These are phyloP conservation scores for Astraeus odoratus DNA, from an alignment of 768 basidiomycete species.

Conservation along the genomic window DNA sequence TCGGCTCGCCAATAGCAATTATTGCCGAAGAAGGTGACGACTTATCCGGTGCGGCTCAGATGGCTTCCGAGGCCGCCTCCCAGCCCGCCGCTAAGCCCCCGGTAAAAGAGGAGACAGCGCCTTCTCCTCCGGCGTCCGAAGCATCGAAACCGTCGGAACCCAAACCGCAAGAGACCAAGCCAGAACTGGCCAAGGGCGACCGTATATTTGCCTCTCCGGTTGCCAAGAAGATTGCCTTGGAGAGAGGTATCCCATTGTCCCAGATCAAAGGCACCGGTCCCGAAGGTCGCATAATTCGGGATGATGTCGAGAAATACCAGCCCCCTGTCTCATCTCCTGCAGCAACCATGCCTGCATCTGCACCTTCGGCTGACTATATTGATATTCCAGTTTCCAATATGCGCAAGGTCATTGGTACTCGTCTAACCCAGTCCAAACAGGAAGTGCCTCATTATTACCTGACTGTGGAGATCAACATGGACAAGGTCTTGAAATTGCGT, in stretches of 20 bases:
- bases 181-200: slow-evolving; percentile 58
- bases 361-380: slow-evolving; percentile 66
- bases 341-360: slow-evolving; percentile 34
- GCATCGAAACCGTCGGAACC: slow-evolving; percentile 28
- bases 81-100: slow-evolving; percentile 21
- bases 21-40: slow-evolving; percentile 95
- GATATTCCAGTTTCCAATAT: slow-evolving; percentile 92
- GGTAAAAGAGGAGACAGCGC: slow-evolving; percentile 29
- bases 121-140: slow-evolving; percentile 36
- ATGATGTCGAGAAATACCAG: slow-evolving; percentile 91
- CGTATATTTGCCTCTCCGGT: slow-evolving; percentile 93
- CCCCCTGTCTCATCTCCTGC: slow-evolving; percentile 38
- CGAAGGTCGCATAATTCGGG: slow-evolving; percentile 87
- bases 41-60: slow-evolving; percentile 68
- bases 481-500: slow-evolving; percentile 87
- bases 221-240: slow-evolving; percentile 95
- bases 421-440: slow-evolving; percentile 90
- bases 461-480: slow-evolving; percentile 94
- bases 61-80: slow-evolving; percentile 60
- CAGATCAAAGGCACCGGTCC: slow-evolving; percentile 93
- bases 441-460: slow-evolving; percentile 97
- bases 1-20: slow-evolving; percentile 88
- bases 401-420: slow-evolving; percentile 86
- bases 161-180: slow-evolving; percentile 36
- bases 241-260: slow-evolving; percentile 84